Evolutionary conservation across 2,329 filamentous ascomycete species (phyloP), one percentile per base, ranked within the genome.

Genomic region (Incumbomyces lentus): DNA sequence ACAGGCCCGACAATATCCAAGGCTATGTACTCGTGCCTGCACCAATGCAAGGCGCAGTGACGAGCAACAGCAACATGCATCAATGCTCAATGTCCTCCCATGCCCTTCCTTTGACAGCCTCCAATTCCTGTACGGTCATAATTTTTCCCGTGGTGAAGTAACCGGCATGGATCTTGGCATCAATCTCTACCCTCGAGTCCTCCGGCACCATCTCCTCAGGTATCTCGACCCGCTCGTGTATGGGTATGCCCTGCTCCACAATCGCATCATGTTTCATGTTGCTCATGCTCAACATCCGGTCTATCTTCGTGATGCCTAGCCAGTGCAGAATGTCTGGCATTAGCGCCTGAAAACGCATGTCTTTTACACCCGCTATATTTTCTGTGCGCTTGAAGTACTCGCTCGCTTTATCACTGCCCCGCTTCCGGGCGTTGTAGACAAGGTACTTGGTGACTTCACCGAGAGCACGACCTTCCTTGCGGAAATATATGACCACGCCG

Each of bases 301-400:
- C 92, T 61, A 98, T 96, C 74, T 96, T 96, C 63, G 85, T 92
- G 62, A 98, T 95, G 52, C 92, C 92, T 26, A 98, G 78, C 92
- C 92, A 96, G 68, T 96, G 92, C 45, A 96, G 75, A 55, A 96
- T 94, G 64, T 95, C 88, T 30, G 92, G 90, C 92, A 96, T 96
- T 46, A 98, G 73, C 22, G 90, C 90, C 71, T 96, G 92, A 74
- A 96, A 96, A 33, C 92, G 82, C 90, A 96, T 96, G 62, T 84
- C 73, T 62, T 95, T 94, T 55, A 96, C 90, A 51, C 92, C 92
- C 7, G 92, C 92, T 62, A 98, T 93, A 63, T 95, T 95, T 67
- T 95, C 90, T n/a, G 90, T 96, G 48, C 92, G 77, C 68, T 90
- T 84, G 72, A 96, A 96, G 69, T 96, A 96, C 64, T 94, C 87